Evolutionary conservation across 345 rosid species (phyloP).

Genomic region (Eucalyptus pauciflora): DNA sequence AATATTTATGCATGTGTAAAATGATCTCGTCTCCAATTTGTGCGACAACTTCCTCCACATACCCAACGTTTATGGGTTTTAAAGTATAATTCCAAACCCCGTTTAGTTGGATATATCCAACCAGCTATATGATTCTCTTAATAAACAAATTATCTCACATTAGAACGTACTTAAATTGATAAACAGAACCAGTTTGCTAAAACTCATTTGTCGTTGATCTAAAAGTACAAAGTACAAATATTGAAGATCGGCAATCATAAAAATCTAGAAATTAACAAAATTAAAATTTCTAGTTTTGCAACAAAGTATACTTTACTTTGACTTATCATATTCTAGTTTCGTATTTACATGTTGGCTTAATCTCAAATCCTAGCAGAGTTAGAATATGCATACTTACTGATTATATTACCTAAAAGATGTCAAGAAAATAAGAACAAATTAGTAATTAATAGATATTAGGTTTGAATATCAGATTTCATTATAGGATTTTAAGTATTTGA

Average conservation of each 20-base stretch:
- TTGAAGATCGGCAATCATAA: not conserved
- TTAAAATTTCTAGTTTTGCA: too few species aligned
- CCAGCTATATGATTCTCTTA: not conserved
- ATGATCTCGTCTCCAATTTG: not conserved
- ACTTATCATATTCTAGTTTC: not conserved
- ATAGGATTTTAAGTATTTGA: not conserved
- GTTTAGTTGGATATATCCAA: too few species aligned
- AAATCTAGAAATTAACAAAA: not conserved
- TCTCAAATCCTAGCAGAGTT: not conserved
- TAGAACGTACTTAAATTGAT: not conserved
- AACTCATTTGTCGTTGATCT: not conserved
- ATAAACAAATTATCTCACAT: not conserved
- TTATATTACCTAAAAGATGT: too few species aligned
- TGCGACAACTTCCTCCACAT: not conserved
- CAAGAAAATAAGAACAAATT: too few species aligned
- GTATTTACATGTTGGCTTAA: not conserved
- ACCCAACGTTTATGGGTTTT: too few species aligned
- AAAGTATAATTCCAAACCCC: not conserved
- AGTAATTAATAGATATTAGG: too few species aligned
- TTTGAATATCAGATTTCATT: not conserved
- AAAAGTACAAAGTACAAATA: not conserved
- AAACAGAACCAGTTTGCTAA: not conserved
- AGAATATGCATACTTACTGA: too few species aligned
- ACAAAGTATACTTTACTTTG: too few species aligned
- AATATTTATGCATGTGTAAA: too few species aligned